phyloP scores from a whole-genome alignment of 148 eudicot species.

The Rhododendron simsii region DNA sequence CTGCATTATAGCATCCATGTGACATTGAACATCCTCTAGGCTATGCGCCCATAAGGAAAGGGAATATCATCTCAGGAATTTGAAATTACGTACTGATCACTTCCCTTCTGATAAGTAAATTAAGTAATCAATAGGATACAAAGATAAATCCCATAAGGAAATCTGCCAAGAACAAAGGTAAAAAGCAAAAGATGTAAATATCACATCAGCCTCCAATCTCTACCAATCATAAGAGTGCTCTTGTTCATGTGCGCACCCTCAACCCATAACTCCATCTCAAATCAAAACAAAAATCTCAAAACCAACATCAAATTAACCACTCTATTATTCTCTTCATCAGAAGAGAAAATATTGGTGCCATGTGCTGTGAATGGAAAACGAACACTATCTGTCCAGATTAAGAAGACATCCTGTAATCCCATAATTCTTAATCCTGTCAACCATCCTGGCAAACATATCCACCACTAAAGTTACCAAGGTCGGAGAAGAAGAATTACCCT shows the following conservation, averaged over 20 bases:
- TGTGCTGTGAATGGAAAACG: not conserved
- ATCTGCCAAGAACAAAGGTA: not conserved
- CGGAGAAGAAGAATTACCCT: not conserved
- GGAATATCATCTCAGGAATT: not conserved
- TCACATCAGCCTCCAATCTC: not conserved
- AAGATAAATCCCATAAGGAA: not conserved
- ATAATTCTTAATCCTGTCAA: not conserved
- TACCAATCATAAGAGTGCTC: not conserved
- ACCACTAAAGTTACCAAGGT: not conserved
- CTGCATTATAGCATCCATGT: not conserved
- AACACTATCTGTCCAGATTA: not conserved
- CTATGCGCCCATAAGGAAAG: not conserved
- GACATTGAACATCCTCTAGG: not conserved
- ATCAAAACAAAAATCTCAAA: not conserved
- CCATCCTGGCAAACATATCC: not conserved
- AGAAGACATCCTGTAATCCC: not conserved
- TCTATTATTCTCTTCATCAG: not conserved
- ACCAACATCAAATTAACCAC: not conserved
- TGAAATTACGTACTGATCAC: not conserved
- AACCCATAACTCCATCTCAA: not conserved
- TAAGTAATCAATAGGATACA: not conserved
- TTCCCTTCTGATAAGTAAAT: not conserved
- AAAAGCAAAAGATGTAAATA: not conserved
- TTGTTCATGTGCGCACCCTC: not conserved
- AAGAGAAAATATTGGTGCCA: not conserved